phyloP scores from a whole-genome alignment of 768 basidiomycete genomes.

The Pleurotus eryngii region DNA sequence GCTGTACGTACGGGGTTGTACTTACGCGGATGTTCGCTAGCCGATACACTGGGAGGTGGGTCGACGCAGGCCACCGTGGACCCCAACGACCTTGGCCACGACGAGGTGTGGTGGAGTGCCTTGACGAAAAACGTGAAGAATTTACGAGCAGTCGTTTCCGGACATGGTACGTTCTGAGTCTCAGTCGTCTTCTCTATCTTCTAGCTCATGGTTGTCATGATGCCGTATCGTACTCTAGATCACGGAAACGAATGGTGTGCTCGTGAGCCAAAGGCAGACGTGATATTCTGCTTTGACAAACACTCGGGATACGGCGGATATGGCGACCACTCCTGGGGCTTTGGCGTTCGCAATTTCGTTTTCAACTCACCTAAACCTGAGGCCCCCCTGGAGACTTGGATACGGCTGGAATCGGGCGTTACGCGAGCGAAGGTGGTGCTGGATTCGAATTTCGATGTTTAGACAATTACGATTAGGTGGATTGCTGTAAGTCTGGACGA shows the following conservation, averaged over 20 bases:
- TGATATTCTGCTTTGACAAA: conserved; percentile 76
- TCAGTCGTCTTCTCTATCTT: neutral
- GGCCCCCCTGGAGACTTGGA: conserved; percentile 56
- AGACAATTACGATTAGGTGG: too few species aligned
- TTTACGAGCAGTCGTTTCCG: conserved; percentile 64
- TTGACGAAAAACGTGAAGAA: conserved; percentile 59
- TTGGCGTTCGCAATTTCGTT: conserved; percentile 61
- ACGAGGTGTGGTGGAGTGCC: conserved; percentile 60
- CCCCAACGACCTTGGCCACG: conserved; percentile 37
- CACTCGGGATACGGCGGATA: conserved; percentile 80
- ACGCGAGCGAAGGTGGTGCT: conserved; percentile 52
- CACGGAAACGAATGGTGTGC: conserved; percentile 82
- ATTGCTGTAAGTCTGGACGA: too few species aligned
- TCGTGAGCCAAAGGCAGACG: conserved; percentile 55
- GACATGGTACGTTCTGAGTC: conserved; percentile 49
- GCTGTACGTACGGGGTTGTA: neutral
- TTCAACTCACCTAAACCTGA: conserved; percentile 50
- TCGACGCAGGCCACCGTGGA: conserved; percentile 57
- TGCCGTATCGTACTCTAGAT: conserved; percentile 33
- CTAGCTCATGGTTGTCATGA: neutral
- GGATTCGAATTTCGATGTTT: conserved; percentile 19
- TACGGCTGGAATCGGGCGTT: conserved; percentile 58
- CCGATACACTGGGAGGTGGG: conserved; percentile 49
- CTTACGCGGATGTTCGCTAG: conserved; percentile 27
- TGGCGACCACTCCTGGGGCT: conserved; percentile 48